phyloP scores from a whole-genome alignment of 2,329 filamentous ascomycete genomes.

The Mollisia scopiformis region DNA sequence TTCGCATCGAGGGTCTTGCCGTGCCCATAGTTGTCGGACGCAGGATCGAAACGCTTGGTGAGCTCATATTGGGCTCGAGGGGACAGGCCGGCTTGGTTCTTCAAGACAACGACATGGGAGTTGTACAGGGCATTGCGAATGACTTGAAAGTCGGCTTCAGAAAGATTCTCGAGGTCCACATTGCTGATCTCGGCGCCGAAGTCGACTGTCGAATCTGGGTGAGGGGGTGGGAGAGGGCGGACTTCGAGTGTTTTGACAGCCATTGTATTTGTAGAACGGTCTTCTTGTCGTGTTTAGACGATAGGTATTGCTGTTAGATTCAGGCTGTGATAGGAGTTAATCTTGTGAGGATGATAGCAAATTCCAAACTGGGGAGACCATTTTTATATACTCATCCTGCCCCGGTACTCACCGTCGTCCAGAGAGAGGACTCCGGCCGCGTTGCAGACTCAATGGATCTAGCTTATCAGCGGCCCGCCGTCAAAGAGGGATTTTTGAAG shows the following conservation, averaged over 20 bases:
- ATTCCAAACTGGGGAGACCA: neutral
- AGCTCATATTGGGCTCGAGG: constrained; percentile 75
- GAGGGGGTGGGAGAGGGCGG: constrained; percentile 26
- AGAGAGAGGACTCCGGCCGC: neutral
- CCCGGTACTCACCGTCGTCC: neutral
- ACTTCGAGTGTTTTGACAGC: constrained; percentile 35
- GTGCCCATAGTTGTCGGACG: constrained; percentile 69
- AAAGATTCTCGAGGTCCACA: constrained; percentile 63
- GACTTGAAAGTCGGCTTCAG: constrained; percentile 64
- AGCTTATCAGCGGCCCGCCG: neutral
- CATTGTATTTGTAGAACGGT: constrained; percentile 29
- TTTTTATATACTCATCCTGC: neutral
- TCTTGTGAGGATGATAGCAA: constrained; percentile 1
- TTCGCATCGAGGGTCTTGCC: constrained; percentile 73
- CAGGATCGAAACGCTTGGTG: constrained; percentile 74
- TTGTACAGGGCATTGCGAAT: constrained; percentile 69
- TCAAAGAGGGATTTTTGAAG: neutral
- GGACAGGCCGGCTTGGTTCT: constrained; percentile 63
- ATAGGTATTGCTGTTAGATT: neutral
- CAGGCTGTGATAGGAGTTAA: neutral
- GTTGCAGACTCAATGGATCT: neutral
- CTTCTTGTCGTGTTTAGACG: neutral
- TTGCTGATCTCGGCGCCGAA: constrained; percentile 65
- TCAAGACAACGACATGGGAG: constrained; percentile 72
- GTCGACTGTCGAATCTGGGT: constrained; percentile 44